Evolutionary conservation across 2,329 filamentous ascomycete genomes (phyloP).

Genomic region (Fragosphaeria purpurea): DNA sequence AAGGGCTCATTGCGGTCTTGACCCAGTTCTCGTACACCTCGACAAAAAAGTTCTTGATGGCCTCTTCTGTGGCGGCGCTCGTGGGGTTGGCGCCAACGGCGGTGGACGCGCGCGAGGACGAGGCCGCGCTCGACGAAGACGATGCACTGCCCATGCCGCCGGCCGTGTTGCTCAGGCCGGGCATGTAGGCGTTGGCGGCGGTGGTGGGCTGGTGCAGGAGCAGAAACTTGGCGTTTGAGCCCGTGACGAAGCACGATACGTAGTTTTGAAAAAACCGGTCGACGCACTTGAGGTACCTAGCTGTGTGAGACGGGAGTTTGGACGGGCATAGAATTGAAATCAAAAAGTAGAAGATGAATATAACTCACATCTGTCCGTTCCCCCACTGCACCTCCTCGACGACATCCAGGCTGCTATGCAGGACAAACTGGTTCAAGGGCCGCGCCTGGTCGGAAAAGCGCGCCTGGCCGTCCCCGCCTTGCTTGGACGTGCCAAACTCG

Average conservation of each 20-base stretch:
- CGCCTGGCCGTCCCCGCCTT: slow-evolving; percentile 84
- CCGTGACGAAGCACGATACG: slow-evolving; percentile 90
- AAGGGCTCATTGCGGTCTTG: slow-evolving; percentile 95
- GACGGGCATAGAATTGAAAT: not conserved
- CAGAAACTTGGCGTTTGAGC: slow-evolving; percentile 85
- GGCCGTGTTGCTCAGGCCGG: slow-evolving; percentile 9
- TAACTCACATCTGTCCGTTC: slow-evolving; percentile 63
- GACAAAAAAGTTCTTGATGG: slow-evolving; percentile 84
- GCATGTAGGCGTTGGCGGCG: slow-evolving; percentile 8
- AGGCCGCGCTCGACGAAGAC: slow-evolving; percentile 27
- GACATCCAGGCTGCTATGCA: slow-evolving; percentile 87
- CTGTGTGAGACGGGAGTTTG: no score
- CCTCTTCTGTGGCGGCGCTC: slow-evolving; percentile 85
- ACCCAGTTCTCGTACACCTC: slow-evolving; percentile 97
- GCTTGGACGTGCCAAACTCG: slow-evolving; percentile 94
- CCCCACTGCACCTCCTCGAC: slow-evolving; percentile 96
- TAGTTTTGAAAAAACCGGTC: slow-evolving; percentile 96
- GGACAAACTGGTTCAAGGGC: slow-evolving; percentile 95
- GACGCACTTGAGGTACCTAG: slow-evolving; percentile 88
- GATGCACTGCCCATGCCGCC: slow-evolving; percentile 8
- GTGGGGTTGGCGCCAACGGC: slow-evolving; percentile 75
- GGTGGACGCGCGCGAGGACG: slow-evolving; percentile 49
- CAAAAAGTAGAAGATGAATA: not conserved
- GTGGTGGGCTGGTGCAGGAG: slow-evolving; percentile 70
- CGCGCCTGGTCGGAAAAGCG: slow-evolving; percentile 81